These are phyloP conservation scores for Xylaria sp. DNA, from an alignment of 2,329 filamentous ascomycete species.

Conservation along the genomic window DNA sequence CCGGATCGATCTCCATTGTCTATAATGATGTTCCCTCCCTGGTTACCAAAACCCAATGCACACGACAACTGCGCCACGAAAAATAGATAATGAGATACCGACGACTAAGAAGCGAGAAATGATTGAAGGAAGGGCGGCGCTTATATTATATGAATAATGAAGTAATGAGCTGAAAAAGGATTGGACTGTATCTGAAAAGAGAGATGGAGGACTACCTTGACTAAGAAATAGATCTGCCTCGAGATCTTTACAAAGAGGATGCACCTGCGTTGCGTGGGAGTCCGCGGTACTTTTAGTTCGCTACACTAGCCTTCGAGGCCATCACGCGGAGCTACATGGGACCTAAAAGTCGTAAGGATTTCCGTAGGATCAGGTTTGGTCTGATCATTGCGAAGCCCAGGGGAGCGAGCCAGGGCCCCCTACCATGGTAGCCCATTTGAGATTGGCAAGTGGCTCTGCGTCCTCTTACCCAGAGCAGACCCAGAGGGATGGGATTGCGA, in stretches of 20 bases:
- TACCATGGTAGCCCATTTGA: constrained; percentile 15
- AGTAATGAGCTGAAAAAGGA: constrained; percentile 20
- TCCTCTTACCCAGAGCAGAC: constrained; percentile 10
- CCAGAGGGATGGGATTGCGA: constrained; percentile 11
- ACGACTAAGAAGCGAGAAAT: constrained; percentile 15
- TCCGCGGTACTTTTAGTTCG: constrained; percentile 17
- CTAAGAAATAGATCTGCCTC: constrained; percentile 28
- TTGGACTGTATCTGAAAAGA: constrained; percentile 17
- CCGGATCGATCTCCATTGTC: constrained; percentile 40
- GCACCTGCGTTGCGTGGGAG: constrained; percentile 10
- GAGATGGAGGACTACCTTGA: constrained; percentile 13
- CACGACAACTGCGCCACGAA: constrained; percentile 18
- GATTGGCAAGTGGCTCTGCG: constrained; percentile 17
- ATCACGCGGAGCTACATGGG: constrained; percentile 27
- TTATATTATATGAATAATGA: constrained; percentile 32
- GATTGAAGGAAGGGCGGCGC: constrained; percentile 17
- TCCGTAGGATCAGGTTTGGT: constrained; percentile 30
- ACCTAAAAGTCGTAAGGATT: constrained; percentile 30
- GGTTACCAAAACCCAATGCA: constrained; percentile 10
- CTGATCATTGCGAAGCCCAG: constrained; percentile 28
- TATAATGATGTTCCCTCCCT: constrained; percentile 4
- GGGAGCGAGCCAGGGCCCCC: constrained; percentile 28
- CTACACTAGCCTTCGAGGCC: constrained; percentile 5
- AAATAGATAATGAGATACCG: constrained; percentile 23
- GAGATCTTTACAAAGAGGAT: constrained; percentile 20